Conservation (phyloP, 768 basidiomycete species). For the Gautieria morchelliformis region DNA sequence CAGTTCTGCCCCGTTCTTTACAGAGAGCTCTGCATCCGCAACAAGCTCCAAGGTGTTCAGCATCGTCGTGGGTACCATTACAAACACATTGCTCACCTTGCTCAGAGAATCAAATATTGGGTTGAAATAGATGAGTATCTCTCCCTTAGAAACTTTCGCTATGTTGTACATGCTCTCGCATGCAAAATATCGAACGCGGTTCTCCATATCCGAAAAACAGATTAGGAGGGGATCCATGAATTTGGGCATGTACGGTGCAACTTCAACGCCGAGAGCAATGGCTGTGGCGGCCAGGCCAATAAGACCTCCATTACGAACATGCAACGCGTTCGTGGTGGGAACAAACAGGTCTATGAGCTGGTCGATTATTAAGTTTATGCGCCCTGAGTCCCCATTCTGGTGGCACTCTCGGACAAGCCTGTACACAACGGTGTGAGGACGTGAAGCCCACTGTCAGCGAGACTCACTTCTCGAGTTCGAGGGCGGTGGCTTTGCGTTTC, state of each 20-base stretch:
- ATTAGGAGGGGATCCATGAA: conserved; percentile 82
- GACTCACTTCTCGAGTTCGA: conserved; percentile 87
- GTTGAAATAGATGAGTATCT: conserved; percentile 94
- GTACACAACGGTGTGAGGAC: neutral
- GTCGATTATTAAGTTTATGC: conserved; percentile 82
- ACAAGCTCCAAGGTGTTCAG: conserved; percentile 54
- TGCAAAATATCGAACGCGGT: conserved; percentile 93
- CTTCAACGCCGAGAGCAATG: conserved; percentile 91
- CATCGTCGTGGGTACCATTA: conserved; percentile 4
- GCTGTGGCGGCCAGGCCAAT: conserved; percentile 95
- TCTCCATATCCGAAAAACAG: conserved; percentile 92
- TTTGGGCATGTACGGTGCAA: conserved; percentile 89
- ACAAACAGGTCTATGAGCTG: conserved; percentile 93
- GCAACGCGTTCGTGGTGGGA: conserved; percentile 70
- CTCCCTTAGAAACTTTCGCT: conserved; percentile 93
- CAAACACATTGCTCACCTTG: conserved; percentile 52
- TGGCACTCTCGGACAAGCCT: conserved; percentile 72
- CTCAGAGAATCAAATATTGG: conserved; percentile 96
- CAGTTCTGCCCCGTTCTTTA: conserved; percentile 97
- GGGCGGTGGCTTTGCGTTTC: conserved; percentile 90
- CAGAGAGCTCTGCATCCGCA: conserved; percentile 89
- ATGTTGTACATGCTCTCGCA: conserved; percentile 98
- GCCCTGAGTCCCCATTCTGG: conserved; percentile 67
- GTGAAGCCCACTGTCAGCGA: neutral
- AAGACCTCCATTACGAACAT: conserved; percentile 88